Evolutionary conservation across 306 rosid genomes (phyloP).

Genomic region (apple (Malus domestica)): DNA sequence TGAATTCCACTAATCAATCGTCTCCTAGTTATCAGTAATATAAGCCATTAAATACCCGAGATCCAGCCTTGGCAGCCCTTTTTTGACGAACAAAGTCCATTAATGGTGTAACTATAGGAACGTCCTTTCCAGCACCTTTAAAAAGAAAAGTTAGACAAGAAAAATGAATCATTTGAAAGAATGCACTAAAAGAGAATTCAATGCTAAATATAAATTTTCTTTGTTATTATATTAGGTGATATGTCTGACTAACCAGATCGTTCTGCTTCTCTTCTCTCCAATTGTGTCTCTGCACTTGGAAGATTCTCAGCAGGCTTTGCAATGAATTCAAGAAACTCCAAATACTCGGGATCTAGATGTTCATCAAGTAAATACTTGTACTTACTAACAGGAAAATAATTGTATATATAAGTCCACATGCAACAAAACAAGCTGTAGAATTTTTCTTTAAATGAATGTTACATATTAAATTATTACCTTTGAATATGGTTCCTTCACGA

Average conservation of each 20-base stretch:
- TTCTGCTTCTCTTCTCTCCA: slow-evolving; percentile 75
- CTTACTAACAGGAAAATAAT: slow-evolving; percentile 35
- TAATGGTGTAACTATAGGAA: slow-evolving; percentile 59
- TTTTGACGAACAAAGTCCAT: slow-evolving; percentile 83
- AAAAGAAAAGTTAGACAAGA: slow-evolving; percentile 10
- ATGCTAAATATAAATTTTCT: background rate
- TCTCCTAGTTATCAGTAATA: background rate
- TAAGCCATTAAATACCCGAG: slow-evolving; percentile 37
- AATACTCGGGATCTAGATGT: slow-evolving; percentile 66
- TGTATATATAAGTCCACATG: slow-evolving; percentile 14
- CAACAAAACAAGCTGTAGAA: slow-evolving; percentile 5
- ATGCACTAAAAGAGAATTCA: background rate
- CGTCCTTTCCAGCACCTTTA: slow-evolving; percentile 48
- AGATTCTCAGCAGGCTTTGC: slow-evolving; percentile 72
- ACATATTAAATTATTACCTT: slow-evolving; percentile 29
- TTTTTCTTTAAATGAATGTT: background rate
- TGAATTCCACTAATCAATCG: background rate
- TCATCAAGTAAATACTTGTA: slow-evolving; percentile 34
- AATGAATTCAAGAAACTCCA: slow-evolving; percentile 61
- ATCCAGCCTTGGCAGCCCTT: slow-evolving; percentile 66
- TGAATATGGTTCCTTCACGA: slow-evolving; percentile 63
- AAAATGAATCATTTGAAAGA: background rate
- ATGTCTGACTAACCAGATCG: slow-evolving; percentile 50
- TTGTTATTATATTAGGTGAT: background rate
- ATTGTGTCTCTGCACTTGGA: slow-evolving; percentile 74